These are phyloP conservation scores for Polygonum maritimum DNA, from an alignment of 148 eudicot genomes.

Conservation along the genomic window DNA sequence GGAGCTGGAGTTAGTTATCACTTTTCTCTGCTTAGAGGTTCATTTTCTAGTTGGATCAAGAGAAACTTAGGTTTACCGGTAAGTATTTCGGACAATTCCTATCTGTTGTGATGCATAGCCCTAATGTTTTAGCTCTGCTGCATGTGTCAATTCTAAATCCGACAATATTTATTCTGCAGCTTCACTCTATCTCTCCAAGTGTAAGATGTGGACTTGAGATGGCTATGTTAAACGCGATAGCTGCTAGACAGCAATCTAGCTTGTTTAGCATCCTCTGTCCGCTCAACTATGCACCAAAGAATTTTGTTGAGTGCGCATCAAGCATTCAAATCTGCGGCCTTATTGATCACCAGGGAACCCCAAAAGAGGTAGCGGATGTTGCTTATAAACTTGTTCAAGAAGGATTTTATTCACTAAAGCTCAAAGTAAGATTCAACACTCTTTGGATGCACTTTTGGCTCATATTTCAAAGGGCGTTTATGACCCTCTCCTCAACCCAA, in stretches of 20 bases:
- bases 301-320: constrained; percentile 22
- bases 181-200: constrained; percentile 69
- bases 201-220: constrained; percentile 94
- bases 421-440: constrained; percentile 45
- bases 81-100: constrained; percentile 13
- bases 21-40: constrained; percentile 61
- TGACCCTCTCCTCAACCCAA: not conserved
- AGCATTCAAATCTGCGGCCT: constrained; percentile 76
- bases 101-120: not conserved
- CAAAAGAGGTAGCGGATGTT: constrained; percentile 58
- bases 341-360: constrained; percentile 66
- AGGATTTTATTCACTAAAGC: constrained; percentile 74
- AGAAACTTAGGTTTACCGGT: constrained; percentile 69
- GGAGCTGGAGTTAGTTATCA: constrained; percentile 34
- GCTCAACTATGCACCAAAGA: constrained; percentile 18
- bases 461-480: not conserved
- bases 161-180: constrained; percentile 35
- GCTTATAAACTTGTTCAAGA: constrained; percentile 59
- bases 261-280: constrained; percentile 53
- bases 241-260: constrained; percentile 46
- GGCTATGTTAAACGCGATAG: constrained; percentile 89
- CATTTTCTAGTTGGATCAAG: constrained; percentile 78
- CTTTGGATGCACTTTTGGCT: not conserved
- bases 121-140: not conserved
- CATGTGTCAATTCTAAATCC: not conserved